These are phyloP conservation scores for Talaromyces sp. DNA, from an alignment of 2,329 filamentous ascomycete species.

Conservation along the genomic window DNA sequence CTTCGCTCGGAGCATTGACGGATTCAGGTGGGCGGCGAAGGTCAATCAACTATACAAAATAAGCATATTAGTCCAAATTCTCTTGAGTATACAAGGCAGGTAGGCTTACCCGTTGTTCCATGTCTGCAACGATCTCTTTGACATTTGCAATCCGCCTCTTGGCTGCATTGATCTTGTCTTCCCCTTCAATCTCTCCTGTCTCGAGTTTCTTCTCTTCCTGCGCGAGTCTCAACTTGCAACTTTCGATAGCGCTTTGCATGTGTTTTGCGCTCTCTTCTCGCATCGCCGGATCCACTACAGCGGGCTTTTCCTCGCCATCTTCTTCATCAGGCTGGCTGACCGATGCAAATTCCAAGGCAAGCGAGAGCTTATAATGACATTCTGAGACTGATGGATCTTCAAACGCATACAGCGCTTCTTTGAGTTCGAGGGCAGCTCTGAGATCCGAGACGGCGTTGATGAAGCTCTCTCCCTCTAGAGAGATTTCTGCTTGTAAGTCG, in stretches of 20 bases:
- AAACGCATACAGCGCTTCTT: conserved; percentile 72
- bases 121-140: conserved; percentile 61
- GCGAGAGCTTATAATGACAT: conserved; percentile 92
- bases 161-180: conserved; percentile 39
- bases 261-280: conserved; percentile 58
- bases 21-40: conserved; percentile 56
- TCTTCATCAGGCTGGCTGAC: conserved; percentile 50
- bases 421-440: conserved; percentile 72
- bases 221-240: conserved; percentile 54
- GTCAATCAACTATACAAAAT: conserved; percentile 51
- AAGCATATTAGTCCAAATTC: background rate
- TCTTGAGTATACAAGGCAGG: too few species aligned
- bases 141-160: conserved; percentile 57
- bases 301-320: conserved; percentile 20
- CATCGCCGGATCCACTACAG: conserved; percentile 53
- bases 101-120: conserved; percentile 55
- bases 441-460: conserved; percentile 82
- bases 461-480: conserved; percentile 94
- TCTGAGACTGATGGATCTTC: conserved; percentile 87
- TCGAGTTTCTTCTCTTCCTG: conserved; percentile 53
- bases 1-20: conserved; percentile 40
- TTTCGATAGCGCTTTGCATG: conserved; percentile 61
- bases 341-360: conserved; percentile 91
- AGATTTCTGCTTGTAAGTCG: conserved; percentile 91
- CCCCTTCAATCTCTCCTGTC: conserved; percentile 39